These are phyloP conservation scores for Blastobotrys americana DNA, from an alignment of 805 yeast genomes.

Conservation along the genomic window DNA sequence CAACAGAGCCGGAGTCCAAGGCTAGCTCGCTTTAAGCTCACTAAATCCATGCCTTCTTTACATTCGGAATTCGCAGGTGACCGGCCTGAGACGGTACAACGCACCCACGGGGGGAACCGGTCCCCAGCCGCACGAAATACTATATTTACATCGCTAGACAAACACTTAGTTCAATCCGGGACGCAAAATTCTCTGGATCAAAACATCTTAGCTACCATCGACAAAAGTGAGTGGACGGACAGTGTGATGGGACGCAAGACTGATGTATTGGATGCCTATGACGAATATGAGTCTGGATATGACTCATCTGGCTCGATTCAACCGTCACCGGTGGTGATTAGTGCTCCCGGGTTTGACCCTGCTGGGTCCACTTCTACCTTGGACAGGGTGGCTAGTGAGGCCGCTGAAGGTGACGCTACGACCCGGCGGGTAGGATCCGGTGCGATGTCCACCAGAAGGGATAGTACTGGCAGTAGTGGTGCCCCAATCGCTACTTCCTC, in stretches of 20 bases:
- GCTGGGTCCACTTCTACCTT: background rate
- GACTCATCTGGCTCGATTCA: slow-evolving; percentile 12
- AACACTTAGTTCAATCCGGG: slow-evolving; percentile 3
- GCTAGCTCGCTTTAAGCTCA: too few species aligned
- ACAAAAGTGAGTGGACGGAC: background rate
- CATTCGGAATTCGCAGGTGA: too few species aligned
- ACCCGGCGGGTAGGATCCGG: background rate
- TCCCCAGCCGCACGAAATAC: background rate
- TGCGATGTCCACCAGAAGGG: too few species aligned
- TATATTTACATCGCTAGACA: background rate
- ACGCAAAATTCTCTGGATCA: too few species aligned
- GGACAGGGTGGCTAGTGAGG: background rate
- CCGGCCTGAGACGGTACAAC: too few species aligned
- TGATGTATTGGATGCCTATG: background rate
- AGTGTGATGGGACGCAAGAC: background rate
- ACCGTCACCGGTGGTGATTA: slow-evolving; percentile 10
- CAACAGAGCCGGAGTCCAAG: too few species aligned
- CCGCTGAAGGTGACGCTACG: background rate
- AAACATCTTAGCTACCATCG: background rate
- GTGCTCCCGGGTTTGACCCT: slow-evolving; percentile 1
- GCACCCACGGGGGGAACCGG: too few species aligned
- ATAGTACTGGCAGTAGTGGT: background rate
- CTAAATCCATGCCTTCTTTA: too few species aligned
- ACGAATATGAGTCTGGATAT: slow-evolving; percentile 2
- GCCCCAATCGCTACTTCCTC: background rate